Base-by-base conservation (phyloP, 2,329 filamentous ascomycete genomes). In the Penicillium brasilianum region DNA sequence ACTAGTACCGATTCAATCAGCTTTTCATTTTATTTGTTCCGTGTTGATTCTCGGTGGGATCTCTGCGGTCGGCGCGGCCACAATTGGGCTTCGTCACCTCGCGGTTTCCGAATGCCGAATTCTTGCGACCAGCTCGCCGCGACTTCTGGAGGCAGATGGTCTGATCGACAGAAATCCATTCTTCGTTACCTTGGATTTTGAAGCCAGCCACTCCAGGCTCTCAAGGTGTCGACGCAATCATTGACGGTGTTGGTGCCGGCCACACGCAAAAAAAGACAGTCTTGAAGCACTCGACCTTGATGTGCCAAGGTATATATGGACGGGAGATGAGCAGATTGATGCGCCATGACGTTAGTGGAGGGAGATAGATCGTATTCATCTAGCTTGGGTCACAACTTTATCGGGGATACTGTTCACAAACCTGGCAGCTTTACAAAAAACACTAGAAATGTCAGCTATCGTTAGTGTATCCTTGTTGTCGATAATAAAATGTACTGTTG, bases 41-140 rank as follows among this genome's bases (percentile, higher is more conserved):
- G 64, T 78, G 32, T 73, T 80, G 1, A 67, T 80, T 13, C 65
- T 78, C 0, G 76, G 77, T 36, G 77, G 74, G 20, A 74, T 74
- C 58, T 77, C 76, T 6, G 69, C 64, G 2, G 63, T 75, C 37
- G 77, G 77, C 5, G 64, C 70, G 1, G 66, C 70, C 3, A 72
- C 72, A 14, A 72, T 79, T 32, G 76, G 78, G 61, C 71, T 78
- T 14, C 69, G 78, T 3, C 75, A 76, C 11, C 54, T 72, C 5
- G 73, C 75, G 4, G 66, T 74, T 11, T 71, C 73, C 4, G 59
- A 60, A 3, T 64, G 65, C 9, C 66, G 58, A 4, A 74, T 78
- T 25, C 63, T 78, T 11, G 57, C 72, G 3, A 77, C 75, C 18
- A 77, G 74, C 62, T 77, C 61, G 5, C 46, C 49, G 1, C 44